A percentile compares a stretch with the other conserved stretches of the same genome.
Conservation (phyloP, 2,329 filamentous ascomycete genomes). For the Pseudocercospora ulei region DNA sequence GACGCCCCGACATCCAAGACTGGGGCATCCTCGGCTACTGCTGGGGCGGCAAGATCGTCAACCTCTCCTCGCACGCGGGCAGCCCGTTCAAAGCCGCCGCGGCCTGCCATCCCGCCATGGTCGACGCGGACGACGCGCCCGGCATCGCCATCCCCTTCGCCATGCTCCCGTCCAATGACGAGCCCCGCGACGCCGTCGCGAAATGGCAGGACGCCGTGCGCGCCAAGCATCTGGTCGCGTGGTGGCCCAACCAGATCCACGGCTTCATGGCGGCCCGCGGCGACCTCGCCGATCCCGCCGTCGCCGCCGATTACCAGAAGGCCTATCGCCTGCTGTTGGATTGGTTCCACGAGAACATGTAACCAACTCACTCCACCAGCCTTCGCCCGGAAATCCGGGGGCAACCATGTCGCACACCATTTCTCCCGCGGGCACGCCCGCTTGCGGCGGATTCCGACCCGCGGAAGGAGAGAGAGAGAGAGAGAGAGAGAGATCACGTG, state of each 20-base stretch:
- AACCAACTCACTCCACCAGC: too few relatives aligned
- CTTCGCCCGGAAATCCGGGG: too few relatives aligned
- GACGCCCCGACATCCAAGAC: conserved; percentile 41
- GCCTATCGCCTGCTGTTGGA: conserved; percentile 44
- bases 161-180: conserved; percentile 50
- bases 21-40: conserved; percentile 55
- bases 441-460: too few relatives aligned
- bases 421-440: too few relatives aligned
- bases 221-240: conserved; percentile 41
- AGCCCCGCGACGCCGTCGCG: conserved; percentile 45
- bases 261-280: conserved; percentile 33
- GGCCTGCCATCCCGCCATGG: conserved; percentile 51
- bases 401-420: too few relatives aligned
- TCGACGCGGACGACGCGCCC: conserved; percentile 49
- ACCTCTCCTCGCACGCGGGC: conserved; percentile 44
- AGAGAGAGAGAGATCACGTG: too few relatives aligned
- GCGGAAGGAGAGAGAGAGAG: too few relatives aligned
- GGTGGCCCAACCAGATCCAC: conserved; percentile 41
- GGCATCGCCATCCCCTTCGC: conserved; percentile 49
- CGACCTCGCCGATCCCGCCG: conserved; percentile 41
- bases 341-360: conserved; percentile 47
- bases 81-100: conserved; percentile 51
- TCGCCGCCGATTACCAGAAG: conserved; percentile 44
- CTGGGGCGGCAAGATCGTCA: conserved; percentile 45
- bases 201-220: conserved; percentile 44